Evolutionary conservation across 192 early-diverging fungal species (phyloP), one percentile per base, ranked within the genome.

Genomic region (Martensiomyces pterosporus): DNA sequence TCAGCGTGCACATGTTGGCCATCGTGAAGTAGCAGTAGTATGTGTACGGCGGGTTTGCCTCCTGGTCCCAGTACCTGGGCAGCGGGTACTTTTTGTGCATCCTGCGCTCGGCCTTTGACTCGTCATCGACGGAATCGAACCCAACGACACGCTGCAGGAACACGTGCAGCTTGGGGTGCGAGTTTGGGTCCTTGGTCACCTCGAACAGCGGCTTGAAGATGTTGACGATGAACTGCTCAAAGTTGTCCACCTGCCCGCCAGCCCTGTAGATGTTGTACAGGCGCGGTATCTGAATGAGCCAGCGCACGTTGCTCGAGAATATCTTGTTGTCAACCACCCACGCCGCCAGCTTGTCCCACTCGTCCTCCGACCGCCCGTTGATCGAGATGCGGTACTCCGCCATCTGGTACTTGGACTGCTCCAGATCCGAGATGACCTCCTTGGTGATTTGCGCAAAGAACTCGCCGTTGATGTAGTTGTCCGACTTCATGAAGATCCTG

Each of bases 401-500:
- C 77, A 84, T 84, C 52, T 93, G 91, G 52, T 93, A 93, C 34
- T 93, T 93, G 65, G 82, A 85, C 38, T 80, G 69, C 44, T 93
- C 91, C 36, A 93, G 60, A 73, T 91, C 89, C 10, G 78, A 70
- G 23, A 92, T 79, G 0, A 91, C 88, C 69, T 93, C 91, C 52
- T 90, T 86, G 32, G 89, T 92, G 18, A 93, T 68, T 24, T 93
- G 88, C 1, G 91, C 91, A 35, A 93, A 60, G 55, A 91, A 93
- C 9, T 77, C 55, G 9, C 91, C 91, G 1, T 83, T 52, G 47
- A 92, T 81, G 49, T 71, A 80, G 60, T 93, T 93, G 71, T 93
- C 89, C 0, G 89, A 87, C 67, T 93, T 93, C 63, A 93, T 64
- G 51, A 93, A 93, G 47, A 93, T 91, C 55, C 90, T 88, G 24